These are phyloP conservation scores for Heracleum sosnowskyi DNA, from an alignment of 129 eudicot species.

Conservation along the genomic window DNA sequence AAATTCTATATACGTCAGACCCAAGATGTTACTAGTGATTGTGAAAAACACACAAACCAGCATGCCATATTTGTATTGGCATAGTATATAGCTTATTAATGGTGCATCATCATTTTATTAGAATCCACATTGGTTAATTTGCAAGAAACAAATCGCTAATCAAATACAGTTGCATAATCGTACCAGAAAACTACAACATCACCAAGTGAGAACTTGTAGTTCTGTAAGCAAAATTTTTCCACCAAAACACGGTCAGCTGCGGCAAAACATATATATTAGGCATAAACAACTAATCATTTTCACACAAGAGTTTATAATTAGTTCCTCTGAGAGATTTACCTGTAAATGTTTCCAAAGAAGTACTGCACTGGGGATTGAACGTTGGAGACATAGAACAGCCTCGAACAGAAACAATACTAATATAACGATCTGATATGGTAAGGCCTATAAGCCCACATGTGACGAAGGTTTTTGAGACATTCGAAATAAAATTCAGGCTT, in stretches of 20 bases:
- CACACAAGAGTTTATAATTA: background rate
- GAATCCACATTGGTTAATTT: too few relatives aligned
- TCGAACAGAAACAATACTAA: slow-evolving; percentile 51
- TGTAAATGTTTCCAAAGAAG: slow-evolving; percentile 19
- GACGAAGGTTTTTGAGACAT: slow-evolving; percentile 44
- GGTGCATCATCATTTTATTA: too few relatives aligned
- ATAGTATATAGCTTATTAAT: too few relatives aligned
- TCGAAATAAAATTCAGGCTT: slow-evolving; percentile 32
- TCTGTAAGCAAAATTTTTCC: slow-evolving; percentile 66
- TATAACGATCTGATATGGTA: slow-evolving; percentile 70
- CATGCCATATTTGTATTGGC: too few relatives aligned
- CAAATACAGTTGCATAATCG: background rate
- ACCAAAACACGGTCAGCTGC: slow-evolving; percentile 81
- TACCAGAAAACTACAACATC: slow-evolving; percentile 93
- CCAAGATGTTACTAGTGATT: too few relatives aligned
- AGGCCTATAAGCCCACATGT: slow-evolving; percentile 62
- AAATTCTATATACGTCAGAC: too few relatives aligned
- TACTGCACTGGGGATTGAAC: slow-evolving; percentile 47
- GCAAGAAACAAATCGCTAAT: too few relatives aligned
- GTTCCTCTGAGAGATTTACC: slow-evolving; percentile 17
- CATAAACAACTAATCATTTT: background rate
- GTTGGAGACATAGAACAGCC: slow-evolving; percentile 90
- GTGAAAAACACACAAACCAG: too few relatives aligned
- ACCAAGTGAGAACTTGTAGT: slow-evolving; percentile 66
- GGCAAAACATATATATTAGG: slow-evolving; percentile 6